A percentile compares a stretch with the other conserved stretches of the same genome.
Conservation (phyloP, 768 basidiomycete genomes). For the Collybiopsis luxurians region DNA sequence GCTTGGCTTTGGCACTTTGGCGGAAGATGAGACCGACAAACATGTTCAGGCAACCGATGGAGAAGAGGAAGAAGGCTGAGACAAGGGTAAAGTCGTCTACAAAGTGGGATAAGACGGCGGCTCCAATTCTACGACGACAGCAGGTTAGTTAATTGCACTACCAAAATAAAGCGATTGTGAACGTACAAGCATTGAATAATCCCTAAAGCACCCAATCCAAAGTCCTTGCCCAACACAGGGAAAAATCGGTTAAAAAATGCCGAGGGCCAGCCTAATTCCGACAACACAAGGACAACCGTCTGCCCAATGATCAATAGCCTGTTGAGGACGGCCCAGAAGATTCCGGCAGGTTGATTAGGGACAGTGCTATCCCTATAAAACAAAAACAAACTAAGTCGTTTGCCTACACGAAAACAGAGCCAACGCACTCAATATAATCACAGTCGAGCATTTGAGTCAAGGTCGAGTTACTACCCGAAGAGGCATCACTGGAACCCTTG, state of each 20-base stretch:
- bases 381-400: background rate
- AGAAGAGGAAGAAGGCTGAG: constrained; percentile 82
- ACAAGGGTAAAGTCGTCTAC: constrained; percentile 86
- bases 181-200: constrained; percentile 82
- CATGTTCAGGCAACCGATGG: constrained; percentile 81
- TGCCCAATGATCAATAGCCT: constrained; percentile 85
- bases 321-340: constrained; percentile 88
- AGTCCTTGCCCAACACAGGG: constrained; percentile 83
- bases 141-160: background rate
- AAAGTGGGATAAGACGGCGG: constrained; percentile 70
- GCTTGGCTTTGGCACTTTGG: constrained; percentile 58
- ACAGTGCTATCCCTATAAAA: constrained; percentile 67
- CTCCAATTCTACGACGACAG: constrained; percentile 47
- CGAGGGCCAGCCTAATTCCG: constrained; percentile 77
- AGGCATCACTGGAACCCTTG: constrained; percentile 33
- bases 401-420: no score
- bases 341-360: constrained; percentile 90
- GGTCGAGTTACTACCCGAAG: constrained; percentile 21
- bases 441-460: constrained; percentile 42
- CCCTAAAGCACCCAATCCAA: constrained; percentile 86
- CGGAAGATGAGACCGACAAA: constrained; percentile 80
- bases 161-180: background rate
- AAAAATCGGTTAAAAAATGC: constrained; percentile 84
- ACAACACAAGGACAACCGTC: constrained; percentile 70
- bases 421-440: constrained; percentile 76